Evolutionary conservation across 345 rosid genomes (phyloP), one percentile per base, ranked within the genome.

Genomic region (Rhizophora mangle): DNA sequence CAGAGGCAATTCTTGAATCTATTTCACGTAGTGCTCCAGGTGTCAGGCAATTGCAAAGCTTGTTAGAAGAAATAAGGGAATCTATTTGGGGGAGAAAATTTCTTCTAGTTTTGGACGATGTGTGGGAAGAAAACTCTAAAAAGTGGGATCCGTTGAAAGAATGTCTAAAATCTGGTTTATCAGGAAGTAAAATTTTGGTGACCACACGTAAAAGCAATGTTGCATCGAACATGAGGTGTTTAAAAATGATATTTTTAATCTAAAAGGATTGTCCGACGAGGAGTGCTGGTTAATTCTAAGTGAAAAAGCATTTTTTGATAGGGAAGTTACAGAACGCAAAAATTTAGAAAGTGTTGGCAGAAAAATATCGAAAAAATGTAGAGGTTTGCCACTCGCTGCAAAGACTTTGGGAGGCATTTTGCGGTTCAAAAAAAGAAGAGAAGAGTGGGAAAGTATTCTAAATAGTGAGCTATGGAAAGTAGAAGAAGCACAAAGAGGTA

Each of bases 101-200:
- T 11, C 34, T 63, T 2, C 55, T 63, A 37, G 30, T 71, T 18
- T 3, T 71, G 5, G 68, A 71, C 43, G 63, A 71, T 55, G 62
- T 71, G 55, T 71, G 74, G 74, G 24, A 36, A 10, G 46, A 55
- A 19, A 63, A 71, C 11, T 29, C 37, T 7, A 2, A 34, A 3
- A 43, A 13, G 18, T 13, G 49, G 18, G 4, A 43, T 11, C 1
- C 3, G 15, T 43, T 43, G 5, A 43, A 13, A 43, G 4, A 13
- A 43, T 11, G 5, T 43, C 49, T 43, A 6, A 11, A 0, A 0
- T 13, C 0, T 43, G 18, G 1, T 43, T 43, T 1, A 43, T 5
- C 18, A 13, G 1, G 0, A 43, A 43, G 49, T 43, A 43, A 43
- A 43, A 4, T 43, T 43, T 43, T 43, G 18, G 18, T 43, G 16